Conservation (phyloP, 139 green algal genomes). For the Picochlorum costavermella region DNA sequence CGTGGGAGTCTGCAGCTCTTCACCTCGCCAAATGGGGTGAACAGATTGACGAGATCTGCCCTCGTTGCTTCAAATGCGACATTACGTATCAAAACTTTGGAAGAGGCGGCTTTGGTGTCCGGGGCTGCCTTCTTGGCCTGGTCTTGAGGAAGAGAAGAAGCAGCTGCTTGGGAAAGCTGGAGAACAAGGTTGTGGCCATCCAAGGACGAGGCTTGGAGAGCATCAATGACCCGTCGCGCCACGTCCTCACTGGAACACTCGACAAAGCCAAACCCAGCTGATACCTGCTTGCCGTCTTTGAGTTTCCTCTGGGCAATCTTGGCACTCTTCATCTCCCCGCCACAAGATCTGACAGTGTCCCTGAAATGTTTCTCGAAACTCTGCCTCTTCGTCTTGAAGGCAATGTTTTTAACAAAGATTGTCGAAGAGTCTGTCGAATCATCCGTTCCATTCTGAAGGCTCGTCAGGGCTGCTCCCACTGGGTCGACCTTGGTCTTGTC, state of each 20-base stretch:
- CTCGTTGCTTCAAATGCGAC: slow-evolving; percentile 94
- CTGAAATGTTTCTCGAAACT: slow-evolving; percentile 68
- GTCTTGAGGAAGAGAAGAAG: neutral
- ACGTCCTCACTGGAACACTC: slow-evolving; percentile 62
- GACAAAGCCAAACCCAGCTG: slow-evolving; percentile 83
- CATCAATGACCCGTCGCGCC: slow-evolving; percentile 54
- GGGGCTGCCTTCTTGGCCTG: neutral
- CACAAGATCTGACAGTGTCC: slow-evolving; percentile 37
- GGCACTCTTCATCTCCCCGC: slow-evolving; percentile 43
- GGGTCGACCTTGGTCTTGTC: neutral
- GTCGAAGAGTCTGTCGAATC: slow-evolving; percentile 28
- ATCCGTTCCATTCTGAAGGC: slow-evolving; percentile 6
- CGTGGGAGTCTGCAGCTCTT: slow-evolving; percentile 89
- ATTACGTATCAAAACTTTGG: slow-evolving; percentile 79
- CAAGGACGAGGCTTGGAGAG: slow-evolving; percentile 68
- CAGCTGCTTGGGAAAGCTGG: slow-evolving; percentile 45
- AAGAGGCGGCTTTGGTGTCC: neutral
- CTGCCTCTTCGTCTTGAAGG: slow-evolving; percentile 71
- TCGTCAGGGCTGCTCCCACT: neutral
- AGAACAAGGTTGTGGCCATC: slow-evolving; percentile 87
- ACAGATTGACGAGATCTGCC: slow-evolving; percentile 83
- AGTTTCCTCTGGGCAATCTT: slow-evolving; percentile 47
- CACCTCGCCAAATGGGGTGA: slow-evolving; percentile 86
- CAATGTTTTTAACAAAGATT: slow-evolving; percentile 95
- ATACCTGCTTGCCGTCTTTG: slow-evolving; percentile 48